Percentiles rank a stretch among this genome's conserved stretches.
phyloP scores from a whole-genome alignment of 1,284 basidiomycete genomes.

The Vanrija sp. region DNA sequence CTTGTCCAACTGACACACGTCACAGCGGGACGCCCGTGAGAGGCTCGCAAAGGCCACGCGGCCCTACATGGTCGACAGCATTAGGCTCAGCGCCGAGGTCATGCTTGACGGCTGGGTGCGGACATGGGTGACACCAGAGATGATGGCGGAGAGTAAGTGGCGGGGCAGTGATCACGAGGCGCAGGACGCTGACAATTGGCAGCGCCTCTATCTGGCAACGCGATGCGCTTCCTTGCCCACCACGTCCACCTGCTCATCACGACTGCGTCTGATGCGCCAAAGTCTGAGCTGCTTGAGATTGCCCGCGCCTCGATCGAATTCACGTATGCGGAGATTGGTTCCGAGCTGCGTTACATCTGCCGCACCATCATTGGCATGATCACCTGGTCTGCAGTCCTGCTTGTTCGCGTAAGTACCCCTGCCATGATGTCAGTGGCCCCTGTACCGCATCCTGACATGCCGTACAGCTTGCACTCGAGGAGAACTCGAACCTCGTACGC shows the following conservation, averaged over 20 bases:
- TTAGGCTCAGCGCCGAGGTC: neutral
- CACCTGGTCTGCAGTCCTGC: constrained; percentile 3
- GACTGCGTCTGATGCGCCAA: neutral
- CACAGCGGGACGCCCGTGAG: constrained; percentile 1
- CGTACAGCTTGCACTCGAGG: neutral
- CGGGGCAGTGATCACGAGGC: too few relatives aligned
- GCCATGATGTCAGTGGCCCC: neutral
- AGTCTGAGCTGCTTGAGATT: neutral
- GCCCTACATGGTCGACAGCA: constrained; percentile 1
- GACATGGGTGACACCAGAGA: neutral
- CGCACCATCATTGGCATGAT: constrained; percentile 5
- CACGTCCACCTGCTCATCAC: constrained; percentile 8
- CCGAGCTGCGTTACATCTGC: constrained; percentile 1
- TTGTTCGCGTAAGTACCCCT: neutral
- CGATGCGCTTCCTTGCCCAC: constrained; percentile 1
- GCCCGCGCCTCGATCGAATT: neutral
- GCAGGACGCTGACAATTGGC: neutral
- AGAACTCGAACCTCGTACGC: neutral
- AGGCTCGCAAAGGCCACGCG: neutral
- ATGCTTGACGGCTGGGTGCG: neutral
- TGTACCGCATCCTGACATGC: neutral
- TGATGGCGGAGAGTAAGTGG: neutral
- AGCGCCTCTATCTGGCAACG: neutral
- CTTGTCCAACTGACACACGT: neutral
- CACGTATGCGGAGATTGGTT: neutral